A percentile compares a stretch with the other conserved stretches of the same genome.
These are phyloP conservation scores for Cicer yamashitae DNA, from an alignment of 306 rosid genomes.

Conservation along the genomic window DNA sequence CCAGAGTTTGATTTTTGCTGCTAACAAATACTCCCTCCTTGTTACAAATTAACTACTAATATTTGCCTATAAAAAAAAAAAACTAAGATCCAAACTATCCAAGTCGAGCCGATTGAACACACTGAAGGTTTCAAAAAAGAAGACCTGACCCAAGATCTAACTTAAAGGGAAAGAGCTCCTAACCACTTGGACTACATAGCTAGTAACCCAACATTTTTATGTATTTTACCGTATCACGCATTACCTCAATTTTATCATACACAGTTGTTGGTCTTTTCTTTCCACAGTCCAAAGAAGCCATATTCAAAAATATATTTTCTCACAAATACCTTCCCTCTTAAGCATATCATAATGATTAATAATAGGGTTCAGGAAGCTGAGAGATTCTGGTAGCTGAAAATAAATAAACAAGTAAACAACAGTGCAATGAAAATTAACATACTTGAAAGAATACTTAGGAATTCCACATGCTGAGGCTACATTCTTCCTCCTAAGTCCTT, in stretches of 20 bases:
- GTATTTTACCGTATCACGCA: constrained; percentile 11
- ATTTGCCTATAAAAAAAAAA: too few species aligned
- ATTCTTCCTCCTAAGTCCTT: constrained; percentile 73
- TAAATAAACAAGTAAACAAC: neutral
- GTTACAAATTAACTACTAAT: too few species aligned
- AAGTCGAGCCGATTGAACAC: neutral
- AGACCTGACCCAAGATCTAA: neutral
- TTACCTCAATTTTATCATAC: constrained; percentile 11
- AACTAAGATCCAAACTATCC: neutral
- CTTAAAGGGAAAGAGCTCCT: neutral
- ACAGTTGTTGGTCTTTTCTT: constrained; percentile 3
- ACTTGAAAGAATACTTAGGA: constrained; percentile 92
- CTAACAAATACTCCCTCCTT: too few species aligned
- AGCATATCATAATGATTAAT: neutral
- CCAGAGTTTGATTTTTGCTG: too few species aligned
- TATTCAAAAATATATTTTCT: constrained; percentile 19
- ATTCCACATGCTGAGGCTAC: constrained; percentile 86
- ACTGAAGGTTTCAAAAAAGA: neutral
- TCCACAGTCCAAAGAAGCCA: neutral
- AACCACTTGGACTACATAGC: neutral
- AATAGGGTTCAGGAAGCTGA: neutral
- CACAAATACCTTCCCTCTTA: constrained; percentile 13
- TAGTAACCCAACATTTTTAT: constrained; percentile 4
- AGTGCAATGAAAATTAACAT: constrained; percentile 43
- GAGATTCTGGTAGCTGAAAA: too few species aligned